phyloP scores from a whole-genome alignment of 116 monocot genomes.

The Dioscorea cayenensis region DNA sequence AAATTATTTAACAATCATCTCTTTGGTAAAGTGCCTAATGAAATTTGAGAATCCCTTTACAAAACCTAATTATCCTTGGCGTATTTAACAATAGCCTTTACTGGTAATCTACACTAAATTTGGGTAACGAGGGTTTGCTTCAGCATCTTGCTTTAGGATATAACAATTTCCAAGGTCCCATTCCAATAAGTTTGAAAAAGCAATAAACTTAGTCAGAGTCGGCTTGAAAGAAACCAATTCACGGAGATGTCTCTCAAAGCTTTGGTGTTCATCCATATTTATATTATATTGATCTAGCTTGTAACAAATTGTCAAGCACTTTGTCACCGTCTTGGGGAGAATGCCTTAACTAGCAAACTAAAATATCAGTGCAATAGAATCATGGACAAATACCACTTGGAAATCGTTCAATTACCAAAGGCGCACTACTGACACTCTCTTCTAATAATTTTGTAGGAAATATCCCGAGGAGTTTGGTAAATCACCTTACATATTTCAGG shows the following conservation, averaged over 20 bases:
- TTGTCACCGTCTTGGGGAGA: conserved; percentile 17
- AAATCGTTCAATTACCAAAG: not conserved
- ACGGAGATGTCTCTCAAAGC: conserved; percentile 18
- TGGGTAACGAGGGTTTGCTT: conserved; percentile 5
- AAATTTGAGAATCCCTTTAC: not conserved
- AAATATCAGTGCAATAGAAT: conserved; percentile 22
- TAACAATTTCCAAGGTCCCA: conserved; percentile 14
- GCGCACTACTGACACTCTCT: conserved; percentile 19
- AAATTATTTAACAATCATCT: conserved; percentile 1
- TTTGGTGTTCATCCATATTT: conserved; percentile 29
- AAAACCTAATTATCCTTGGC: not conserved
- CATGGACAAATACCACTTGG: conserved; percentile 18
- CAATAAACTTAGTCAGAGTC: conserved; percentile 11
- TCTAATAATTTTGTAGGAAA: conserved; percentile 15
- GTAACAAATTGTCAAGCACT: conserved; percentile 16
- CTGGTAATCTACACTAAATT: conserved; percentile 6
- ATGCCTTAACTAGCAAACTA: conserved; percentile 4
- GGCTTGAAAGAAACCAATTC: conserved; percentile 15
- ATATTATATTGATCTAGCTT: conserved; percentile 14
- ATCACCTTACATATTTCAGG: too few relatives aligned
- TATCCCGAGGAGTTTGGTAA: conserved; percentile 11
- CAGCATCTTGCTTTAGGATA: not conserved
- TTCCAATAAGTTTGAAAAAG: conserved; percentile 20
- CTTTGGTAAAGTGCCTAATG: conserved; percentile 7
- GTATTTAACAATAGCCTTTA: conserved; percentile 11